These are phyloP conservation scores for Ligustrum vulgare DNA, from an alignment of 257 asterid species.

Conservation along the genomic window DNA sequence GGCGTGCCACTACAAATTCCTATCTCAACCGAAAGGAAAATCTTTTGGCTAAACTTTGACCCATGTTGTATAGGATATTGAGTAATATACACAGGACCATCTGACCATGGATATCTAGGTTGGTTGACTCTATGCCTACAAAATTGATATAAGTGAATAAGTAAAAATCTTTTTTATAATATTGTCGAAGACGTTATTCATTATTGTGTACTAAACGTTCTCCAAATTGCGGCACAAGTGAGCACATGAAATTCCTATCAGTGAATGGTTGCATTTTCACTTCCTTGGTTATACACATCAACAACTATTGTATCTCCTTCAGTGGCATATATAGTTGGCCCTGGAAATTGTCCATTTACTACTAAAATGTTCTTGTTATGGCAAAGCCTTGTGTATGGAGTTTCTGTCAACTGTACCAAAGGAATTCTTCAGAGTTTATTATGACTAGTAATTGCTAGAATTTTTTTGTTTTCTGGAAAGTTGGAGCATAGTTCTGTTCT, in stretches of 20 bases:
- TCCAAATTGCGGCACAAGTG: background rate
- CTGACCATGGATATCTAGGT: constrained; percentile 59
- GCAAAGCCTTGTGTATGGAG: constrained; percentile 36
- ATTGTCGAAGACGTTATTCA: background rate
- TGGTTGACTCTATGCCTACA: constrained; percentile 57
- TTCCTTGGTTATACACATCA: constrained; percentile 37
- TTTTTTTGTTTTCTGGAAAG: too few species aligned
- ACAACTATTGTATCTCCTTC: constrained; percentile 38
- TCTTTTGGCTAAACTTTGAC: constrained; percentile 32
- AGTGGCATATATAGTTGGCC: constrained; percentile 37
- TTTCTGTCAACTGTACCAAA: constrained; percentile 35
- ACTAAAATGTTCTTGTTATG: constrained; percentile 37
- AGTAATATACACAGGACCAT: constrained; percentile 47
- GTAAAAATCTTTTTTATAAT: background rate
- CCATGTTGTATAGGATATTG: constrained; percentile 51
- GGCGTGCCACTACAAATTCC: constrained; percentile 67
- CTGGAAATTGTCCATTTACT: constrained; percentile 47
- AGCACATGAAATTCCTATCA: constrained; percentile 18
- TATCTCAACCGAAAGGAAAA: constrained; percentile 36
- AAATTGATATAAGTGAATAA: background rate
- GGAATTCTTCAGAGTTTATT: background rate
- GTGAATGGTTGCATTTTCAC: constrained; percentile 37
- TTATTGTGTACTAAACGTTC: background rate
- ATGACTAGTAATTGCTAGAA: background rate
- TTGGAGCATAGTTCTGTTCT: too few species aligned